phyloP scores from a whole-genome alignment of 2,329 filamentous ascomycete species.

The Ilyonectria sp. region DNA sequence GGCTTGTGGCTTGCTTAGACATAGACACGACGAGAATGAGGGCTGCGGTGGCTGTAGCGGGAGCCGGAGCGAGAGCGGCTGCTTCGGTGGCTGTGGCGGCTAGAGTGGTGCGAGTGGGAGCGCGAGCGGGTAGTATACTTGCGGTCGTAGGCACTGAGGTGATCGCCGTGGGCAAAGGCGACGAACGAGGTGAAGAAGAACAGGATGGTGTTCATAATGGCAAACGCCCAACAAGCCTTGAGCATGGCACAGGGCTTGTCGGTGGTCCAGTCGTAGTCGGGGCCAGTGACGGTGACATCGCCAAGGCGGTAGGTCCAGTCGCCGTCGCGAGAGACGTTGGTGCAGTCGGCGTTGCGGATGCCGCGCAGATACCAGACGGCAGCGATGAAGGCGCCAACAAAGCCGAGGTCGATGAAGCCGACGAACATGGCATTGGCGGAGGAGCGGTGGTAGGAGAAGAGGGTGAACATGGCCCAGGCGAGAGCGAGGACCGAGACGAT shows the following conservation, averaged over 20 bases:
- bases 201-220: constrained; percentile 88
- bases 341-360: constrained; percentile 77
- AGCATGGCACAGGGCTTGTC: constrained; percentile 92
- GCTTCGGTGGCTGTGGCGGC: constrained; percentile 60
- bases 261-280: constrained; percentile 67
- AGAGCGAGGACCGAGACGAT: constrained; percentile 75
- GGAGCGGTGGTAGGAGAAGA: constrained; percentile 77
- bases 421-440: constrained; percentile 74
- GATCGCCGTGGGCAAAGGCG: constrained; percentile 72
- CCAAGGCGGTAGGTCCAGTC: constrained; percentile 73
- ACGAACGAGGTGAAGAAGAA: constrained; percentile 85
- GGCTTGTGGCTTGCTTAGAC: constrained; percentile 50
- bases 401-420: constrained; percentile 71
- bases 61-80: constrained; percentile 55
- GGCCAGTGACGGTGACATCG: constrained; percentile 69
- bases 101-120: constrained; percentile 53
- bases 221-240: constrained; percentile 90
- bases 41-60: constrained; percentile 59
- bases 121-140: constrained; percentile 49
- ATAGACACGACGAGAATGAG: constrained; percentile 65
- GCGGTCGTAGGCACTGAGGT: constrained; percentile 61
- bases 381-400: constrained; percentile 76
- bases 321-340: constrained; percentile 65
- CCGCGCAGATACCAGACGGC: constrained; percentile 72
- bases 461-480: constrained; percentile 75